Conservation (phyloP, 2,329 filamentous ascomycete genomes). For the Xylaria arbuscula region DNA sequence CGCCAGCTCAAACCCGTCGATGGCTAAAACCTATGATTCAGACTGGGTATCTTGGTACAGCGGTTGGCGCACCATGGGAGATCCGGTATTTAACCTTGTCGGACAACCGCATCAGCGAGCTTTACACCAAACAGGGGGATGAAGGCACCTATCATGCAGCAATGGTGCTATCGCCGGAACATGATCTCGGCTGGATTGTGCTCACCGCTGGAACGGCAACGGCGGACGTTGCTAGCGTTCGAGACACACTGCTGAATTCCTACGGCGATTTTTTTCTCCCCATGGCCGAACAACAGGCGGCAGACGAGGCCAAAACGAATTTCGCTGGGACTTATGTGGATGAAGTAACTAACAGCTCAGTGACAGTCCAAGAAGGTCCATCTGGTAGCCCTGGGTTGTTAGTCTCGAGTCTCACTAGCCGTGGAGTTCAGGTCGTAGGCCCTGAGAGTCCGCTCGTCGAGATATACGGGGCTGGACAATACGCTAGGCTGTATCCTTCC, state of each 20-base stretch:
- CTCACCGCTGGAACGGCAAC: conserved; percentile 28
- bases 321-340: conserved; percentile 32
- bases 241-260: conserved; percentile 31
- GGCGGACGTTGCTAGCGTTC: conserved; percentile 11
- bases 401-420: conserved; percentile 22
- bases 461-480: conserved; percentile 31
- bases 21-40: conserved; percentile 45
- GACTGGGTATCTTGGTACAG: conserved; percentile 35
- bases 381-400: conserved; percentile 22
- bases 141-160: conserved; percentile 35
- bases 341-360: conserved; percentile 32
- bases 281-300: conserved; percentile 31
- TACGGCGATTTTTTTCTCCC: conserved; percentile 35
- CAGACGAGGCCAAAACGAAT: conserved; percentile 26
- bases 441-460: conserved; percentile 30
- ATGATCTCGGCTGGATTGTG: conserved; percentile 38
- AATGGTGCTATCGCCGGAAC: conserved; percentile 37
- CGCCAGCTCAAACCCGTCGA: conserved; percentile 41
- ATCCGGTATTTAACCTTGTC: conserved; percentile 38
- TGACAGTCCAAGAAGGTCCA: conserved; percentile 15
- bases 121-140: conserved; percentile 42
- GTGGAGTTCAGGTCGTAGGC: conserved; percentile 33
- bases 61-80: conserved; percentile 47
- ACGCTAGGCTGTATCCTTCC: conserved; percentile 35
- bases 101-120: conserved; percentile 28